Base-by-base conservation (phyloP, 2,329 filamentous ascomycete genomes). In the Microsporum audouinii region DNA sequence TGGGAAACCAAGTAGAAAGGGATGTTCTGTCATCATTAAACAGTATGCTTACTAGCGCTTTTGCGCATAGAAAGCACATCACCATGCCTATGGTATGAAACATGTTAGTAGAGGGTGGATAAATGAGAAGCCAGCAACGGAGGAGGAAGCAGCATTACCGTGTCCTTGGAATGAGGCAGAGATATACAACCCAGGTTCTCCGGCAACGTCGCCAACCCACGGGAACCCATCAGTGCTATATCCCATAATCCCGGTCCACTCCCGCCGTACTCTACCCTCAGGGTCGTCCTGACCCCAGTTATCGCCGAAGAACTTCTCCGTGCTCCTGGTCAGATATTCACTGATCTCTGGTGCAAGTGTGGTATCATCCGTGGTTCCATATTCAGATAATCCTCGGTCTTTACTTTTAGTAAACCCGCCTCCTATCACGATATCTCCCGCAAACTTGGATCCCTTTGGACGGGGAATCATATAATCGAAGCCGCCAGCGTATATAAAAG, bases 181-280 rank as follows among this genome's bases (percentile, higher is more conserved):
- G 53, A 66, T 62, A 61, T 62, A 66, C 45, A 66, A 39, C 2
- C 64, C 64, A n/a, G 58, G 56, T n/a, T 64, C 64, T 23, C 57
- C 61, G 6, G 64, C 60, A 61, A 82, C 71, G 62, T 75, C 71
- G 0, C 82, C 82, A 0, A 84, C 78, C 51, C 82, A 75, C 0
- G 82, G 82, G 49, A 79, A 71, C 0, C 77, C 77, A 67, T 85
- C 82, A 2, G 76, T 72, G 5, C 76, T 80, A 64, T 78, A 82
- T 0, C 80, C 81, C 79, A 83, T 84, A 64, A 83, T 80, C 1
- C 82, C 82, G 8, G 78, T 78, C 80, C 81, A 84, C 43, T 79
- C 74, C 43, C 66, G 70, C 29, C 77, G 71, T 10, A 81, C 67
- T 4, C 77, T 71, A 2, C 78, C 77, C 60, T 80, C 77, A 12